These are phyloP conservation scores for Clavispora phyllophila DNA, from an alignment of 805 yeast genomes.

Conservation along the genomic window DNA sequence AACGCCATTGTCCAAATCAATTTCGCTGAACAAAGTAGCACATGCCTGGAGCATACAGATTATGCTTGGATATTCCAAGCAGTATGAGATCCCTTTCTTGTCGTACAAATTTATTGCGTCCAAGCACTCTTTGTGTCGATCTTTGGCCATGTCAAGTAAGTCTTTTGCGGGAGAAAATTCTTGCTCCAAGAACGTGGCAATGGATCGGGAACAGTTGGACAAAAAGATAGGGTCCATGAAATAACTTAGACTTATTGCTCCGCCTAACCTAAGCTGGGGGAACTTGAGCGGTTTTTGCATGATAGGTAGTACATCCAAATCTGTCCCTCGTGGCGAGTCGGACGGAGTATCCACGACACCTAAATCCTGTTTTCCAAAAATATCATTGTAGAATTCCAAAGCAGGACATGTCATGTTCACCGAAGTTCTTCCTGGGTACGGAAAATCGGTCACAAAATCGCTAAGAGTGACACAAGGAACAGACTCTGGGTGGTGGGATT, in stretches of 20 bases:
- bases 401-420: conserved; percentile 7
- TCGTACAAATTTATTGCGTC: neutral
- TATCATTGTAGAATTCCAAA: conserved; percentile 4
- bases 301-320: too few species aligned
- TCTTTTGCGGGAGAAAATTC: neutral
- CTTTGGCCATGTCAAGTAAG: neutral
- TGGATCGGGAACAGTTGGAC: neutral
- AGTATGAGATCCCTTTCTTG: neutral
- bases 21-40: neutral
- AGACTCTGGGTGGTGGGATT: conserved; percentile 2
- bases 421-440: conserved; percentile 2
- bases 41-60: neutral
- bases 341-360: neutral
- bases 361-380: conserved; percentile 4
- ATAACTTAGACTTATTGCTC: neutral
- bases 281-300: neutral
- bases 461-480: conserved; percentile 9
- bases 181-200: neutral
- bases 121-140: neutral
- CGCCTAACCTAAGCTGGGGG: neutral
- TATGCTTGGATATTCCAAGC: neutral
- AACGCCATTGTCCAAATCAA: neutral
- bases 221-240: neutral
- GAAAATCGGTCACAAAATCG: conserved; percentile 6
- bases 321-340: too few species aligned